Conservation (phyloP, 164 flowering plant genomes). For the Nymphaea thermarum region DNA sequence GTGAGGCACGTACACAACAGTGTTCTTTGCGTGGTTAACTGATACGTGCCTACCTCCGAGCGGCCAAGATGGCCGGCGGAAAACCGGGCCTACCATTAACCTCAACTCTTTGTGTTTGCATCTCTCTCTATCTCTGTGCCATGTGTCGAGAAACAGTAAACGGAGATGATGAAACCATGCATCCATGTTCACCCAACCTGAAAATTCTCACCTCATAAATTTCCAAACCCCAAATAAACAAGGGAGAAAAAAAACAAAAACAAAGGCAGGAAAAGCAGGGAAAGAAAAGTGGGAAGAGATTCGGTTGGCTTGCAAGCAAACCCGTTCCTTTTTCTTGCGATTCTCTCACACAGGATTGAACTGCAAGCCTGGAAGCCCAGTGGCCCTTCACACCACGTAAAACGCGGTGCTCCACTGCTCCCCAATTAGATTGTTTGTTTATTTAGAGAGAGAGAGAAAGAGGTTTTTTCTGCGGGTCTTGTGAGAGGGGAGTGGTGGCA, state of each 20-base stretch:
- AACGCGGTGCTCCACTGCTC: constrained; percentile 22
- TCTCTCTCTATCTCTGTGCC: background rate
- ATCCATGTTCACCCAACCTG: background rate
- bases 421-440: background rate
- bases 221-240: too few relatives aligned
- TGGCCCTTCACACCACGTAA: constrained; percentile 22
- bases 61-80: too few relatives aligned
- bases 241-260: background rate
- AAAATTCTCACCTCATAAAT: background rate
- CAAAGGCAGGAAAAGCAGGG: background rate
- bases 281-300: background rate
- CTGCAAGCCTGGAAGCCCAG: background rate
- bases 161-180: background rate
- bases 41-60: too few relatives aligned
- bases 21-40: too few relatives aligned
- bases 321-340: background rate
- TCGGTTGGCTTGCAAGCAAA: background rate
- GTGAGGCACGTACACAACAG: background rate
- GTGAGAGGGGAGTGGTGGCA: background rate
- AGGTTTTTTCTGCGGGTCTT: background rate
- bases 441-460: background rate
- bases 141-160: too few relatives aligned
- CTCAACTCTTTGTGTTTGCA: background rate
- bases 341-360: background rate
- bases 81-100: too few relatives aligned